phyloP scores from a whole-genome alignment of 306 rosid genomes.

The Glycine tomentella region DNA sequence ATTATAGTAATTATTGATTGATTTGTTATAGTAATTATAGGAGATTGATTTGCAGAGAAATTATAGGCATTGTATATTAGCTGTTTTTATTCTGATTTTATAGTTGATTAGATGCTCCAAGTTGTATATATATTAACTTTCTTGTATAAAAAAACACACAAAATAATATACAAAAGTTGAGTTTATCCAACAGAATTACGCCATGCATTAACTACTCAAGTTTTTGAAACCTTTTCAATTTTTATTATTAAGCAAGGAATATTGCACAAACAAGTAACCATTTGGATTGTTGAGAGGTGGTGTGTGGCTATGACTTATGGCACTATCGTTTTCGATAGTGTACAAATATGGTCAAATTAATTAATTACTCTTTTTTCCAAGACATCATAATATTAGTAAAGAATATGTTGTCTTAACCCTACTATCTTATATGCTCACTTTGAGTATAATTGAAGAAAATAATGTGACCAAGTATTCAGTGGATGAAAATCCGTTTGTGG shows the following conservation, averaged over 20 bases:
- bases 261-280: constrained; percentile 36
- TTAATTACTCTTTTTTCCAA: constrained; percentile 40
- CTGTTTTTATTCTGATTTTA: too few relatives aligned
- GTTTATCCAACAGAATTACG: too few relatives aligned
- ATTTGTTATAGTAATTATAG: too few relatives aligned
- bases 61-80: too few relatives aligned
- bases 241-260: constrained; percentile 39
- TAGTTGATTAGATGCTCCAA: too few relatives aligned
- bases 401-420: constrained; percentile 26
- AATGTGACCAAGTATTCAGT: constrained; percentile 23
- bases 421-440: constrained; percentile 22
- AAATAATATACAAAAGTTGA: too few relatives aligned
- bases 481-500: background rate
- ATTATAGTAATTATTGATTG: too few relatives aligned
- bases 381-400: constrained; percentile 38
- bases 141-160: too few relatives aligned
- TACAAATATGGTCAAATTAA: constrained; percentile 30
- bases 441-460: constrained; percentile 52
- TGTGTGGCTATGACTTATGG: constrained; percentile 27
- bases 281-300: background rate
- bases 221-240: constrained; percentile 31
- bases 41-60: too few relatives aligned
- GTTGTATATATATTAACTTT: too few relatives aligned
- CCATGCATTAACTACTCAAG: constrained; percentile 42
- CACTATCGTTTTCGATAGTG: constrained; percentile 10